Evolutionary conservation across 305 asterid species (phyloP).

Genomic region (Fraxinus albicans): DNA sequence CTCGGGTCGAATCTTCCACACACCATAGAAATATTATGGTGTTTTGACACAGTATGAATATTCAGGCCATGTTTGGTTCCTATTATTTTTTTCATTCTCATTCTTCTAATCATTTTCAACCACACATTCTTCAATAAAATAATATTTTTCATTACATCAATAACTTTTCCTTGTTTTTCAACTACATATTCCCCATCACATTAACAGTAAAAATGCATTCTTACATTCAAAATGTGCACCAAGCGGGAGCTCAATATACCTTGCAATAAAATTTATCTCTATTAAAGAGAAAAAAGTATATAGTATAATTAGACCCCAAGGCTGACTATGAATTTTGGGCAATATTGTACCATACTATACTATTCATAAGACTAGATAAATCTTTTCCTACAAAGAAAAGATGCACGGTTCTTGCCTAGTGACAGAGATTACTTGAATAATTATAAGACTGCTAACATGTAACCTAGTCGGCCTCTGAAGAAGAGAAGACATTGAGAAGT

Average conservation of each 20-base stretch:
- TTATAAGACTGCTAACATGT: constrained; percentile 11
- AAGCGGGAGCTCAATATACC: neutral
- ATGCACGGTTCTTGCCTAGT: neutral
- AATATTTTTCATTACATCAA: too few relatives aligned
- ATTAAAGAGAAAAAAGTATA: neutral
- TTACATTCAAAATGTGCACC: too few relatives aligned
- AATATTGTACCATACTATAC: neutral
- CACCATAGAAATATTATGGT: neutral
- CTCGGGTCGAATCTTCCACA: neutral
- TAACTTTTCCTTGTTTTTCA: too few relatives aligned
- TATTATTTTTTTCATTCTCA: too few relatives aligned
- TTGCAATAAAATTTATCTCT: neutral
- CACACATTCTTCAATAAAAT: too few relatives aligned
- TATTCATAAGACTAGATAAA: neutral
- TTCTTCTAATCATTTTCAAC: too few relatives aligned
- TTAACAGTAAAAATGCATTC: too few relatives aligned
- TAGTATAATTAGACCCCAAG: neutral
- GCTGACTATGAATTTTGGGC: neutral
- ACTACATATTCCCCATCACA: too few relatives aligned
- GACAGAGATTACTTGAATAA: neutral
- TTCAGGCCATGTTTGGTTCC: neutral
- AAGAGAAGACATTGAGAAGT: neutral
- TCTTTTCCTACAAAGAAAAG: neutral
- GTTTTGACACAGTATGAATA: neutral
- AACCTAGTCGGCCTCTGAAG: constrained; percentile 27